Evolutionary conservation across 1,284 basidiomycete genomes (phyloP), one percentile per base, ranked within the genome.

Genomic region (Trametes versicolor): DNA sequence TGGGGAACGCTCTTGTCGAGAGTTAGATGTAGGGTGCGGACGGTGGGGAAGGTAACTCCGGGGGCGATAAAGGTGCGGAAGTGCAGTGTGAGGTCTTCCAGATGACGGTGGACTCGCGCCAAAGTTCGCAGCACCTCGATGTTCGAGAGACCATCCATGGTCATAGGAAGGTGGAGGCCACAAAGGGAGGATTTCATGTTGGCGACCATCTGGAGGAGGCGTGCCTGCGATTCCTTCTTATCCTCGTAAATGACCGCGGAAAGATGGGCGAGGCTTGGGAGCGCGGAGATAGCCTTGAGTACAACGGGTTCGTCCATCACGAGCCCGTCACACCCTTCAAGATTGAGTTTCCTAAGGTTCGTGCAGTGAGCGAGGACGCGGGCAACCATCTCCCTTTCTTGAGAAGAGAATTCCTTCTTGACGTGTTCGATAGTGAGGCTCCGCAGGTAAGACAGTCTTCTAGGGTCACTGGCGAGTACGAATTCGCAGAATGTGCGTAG

Each of bases 401-500:
- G n/a, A n/a, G n/a, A n/a, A n/a, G n/a, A 45, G 19, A 37, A n/a
- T 1, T 25, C 19, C 4, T 21, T 15, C 6, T 50, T 25, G 21
- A 63, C 39, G 39, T 56, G 45, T 15, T 48, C 43, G 19, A 65
- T 29, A 12, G 37, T 27, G 25, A 68, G 61, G 15, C 29, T 32
- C 34, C 55, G 67, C 4, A 69, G 39, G 57, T 57, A 58, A 21
- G 56, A 48, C 21, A 54, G 39, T 12, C 45, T 27, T 5, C 32
- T 23, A 8, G 43, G 41, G 3, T 63, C 54, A 1, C 52, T 41
- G 4, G 47, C 13, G 17, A 59, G 48, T 36, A 57, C 41, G 25
- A 66, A 63, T 1, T 19, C 41, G 45, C 53, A 53, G 56, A 66
- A 69, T 1, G 60, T 60, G 13, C 45, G 29, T 21, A 65, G 36